Evolutionary conservation across 768 basidiomycete species (phyloP).

Genomic region (Kwoniella pini): DNA sequence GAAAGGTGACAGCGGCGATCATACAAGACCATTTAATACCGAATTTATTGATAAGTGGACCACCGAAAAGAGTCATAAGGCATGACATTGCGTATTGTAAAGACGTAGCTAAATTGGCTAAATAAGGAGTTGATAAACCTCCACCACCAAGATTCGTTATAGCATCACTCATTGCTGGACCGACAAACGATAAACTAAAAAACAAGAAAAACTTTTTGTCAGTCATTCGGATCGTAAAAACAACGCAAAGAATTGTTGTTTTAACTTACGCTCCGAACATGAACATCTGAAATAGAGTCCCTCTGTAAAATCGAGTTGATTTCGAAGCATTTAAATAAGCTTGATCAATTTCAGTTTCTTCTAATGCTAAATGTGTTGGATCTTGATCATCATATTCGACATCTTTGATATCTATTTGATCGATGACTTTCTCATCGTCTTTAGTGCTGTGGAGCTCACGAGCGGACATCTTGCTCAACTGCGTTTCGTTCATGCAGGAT

Average conservation of each 20-base stretch:
- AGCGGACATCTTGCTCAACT: too few species aligned
- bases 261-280: conserved; percentile 20
- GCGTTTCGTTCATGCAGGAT: too few species aligned
- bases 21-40: conserved; percentile 27
- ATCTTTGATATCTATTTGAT: conserved; percentile 1
- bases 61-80: conserved; percentile 22
- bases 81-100: conserved; percentile 15
- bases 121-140: conserved; percentile 20
- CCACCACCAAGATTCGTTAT: conserved; percentile 36
- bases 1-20: conserved; percentile 21
- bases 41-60: conserved; percentile 22
- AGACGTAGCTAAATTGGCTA: conserved; percentile 16
- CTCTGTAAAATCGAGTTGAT: conserved; percentile 2
- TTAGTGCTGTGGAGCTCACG: neutral
- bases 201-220: neutral
- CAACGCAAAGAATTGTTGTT: too few species aligned
- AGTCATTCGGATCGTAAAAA: too few species aligned
- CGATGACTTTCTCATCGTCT: neutral
- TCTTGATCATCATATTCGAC: neutral
- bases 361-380: neutral
- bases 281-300: conserved; percentile 14
- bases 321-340: conserved; percentile 13
- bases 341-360: conserved; percentile 8
- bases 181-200: conserved; percentile 8
- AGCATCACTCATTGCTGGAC: conserved; percentile 23